phyloP scores from a whole-genome alignment of 2,329 filamentous ascomycete genomes.

The Claviceps capensis region DNA sequence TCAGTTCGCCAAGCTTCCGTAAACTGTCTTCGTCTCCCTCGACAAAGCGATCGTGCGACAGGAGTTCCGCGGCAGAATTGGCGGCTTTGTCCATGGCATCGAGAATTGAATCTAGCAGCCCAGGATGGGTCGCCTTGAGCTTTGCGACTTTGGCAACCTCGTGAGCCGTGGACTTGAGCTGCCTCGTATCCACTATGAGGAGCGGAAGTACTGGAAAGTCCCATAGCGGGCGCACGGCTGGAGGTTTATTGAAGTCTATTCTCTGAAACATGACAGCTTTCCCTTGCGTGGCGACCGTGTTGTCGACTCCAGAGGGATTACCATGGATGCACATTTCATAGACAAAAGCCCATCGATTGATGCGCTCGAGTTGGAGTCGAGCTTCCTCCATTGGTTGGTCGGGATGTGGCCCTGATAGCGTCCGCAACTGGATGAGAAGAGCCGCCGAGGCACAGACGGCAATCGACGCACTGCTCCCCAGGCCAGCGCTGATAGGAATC shows the following conservation, averaged over 20 bases:
- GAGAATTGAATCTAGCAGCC: slow-evolving; percentile 67
- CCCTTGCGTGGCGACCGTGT: slow-evolving; percentile 85
- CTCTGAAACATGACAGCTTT: slow-evolving; percentile 89
- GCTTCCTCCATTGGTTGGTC: slow-evolving; percentile 83
- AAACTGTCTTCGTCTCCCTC: slow-evolving; percentile 48
- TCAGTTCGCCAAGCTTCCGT: slow-evolving; percentile 69
- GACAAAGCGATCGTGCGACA: slow-evolving; percentile 53
- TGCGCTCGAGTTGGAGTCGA: slow-evolving; percentile 80
- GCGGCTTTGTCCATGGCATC: slow-evolving; percentile 71
- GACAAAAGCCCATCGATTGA: slow-evolving; percentile 96
- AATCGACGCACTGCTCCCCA: slow-evolving; percentile 91
- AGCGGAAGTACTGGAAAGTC: slow-evolving; percentile 87
- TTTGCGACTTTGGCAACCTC: slow-evolving; percentile 78
- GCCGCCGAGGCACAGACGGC: slow-evolving; percentile 78
- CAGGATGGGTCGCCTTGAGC: slow-evolving; percentile 58
- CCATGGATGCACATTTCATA: slow-evolving; percentile 95
- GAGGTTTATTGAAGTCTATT: slow-evolving; percentile 62
- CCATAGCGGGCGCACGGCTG: slow-evolving; percentile 61
- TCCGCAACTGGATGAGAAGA: slow-evolving; percentile 74
- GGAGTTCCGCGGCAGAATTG: slow-evolving; percentile 37
- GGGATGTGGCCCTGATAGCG: slow-evolving; percentile 77
- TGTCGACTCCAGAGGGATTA: slow-evolving; percentile 92
- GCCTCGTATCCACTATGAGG: slow-evolving; percentile 77
- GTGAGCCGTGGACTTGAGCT: slow-evolving; percentile 68
- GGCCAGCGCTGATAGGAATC: slow-evolving; percentile 79